Percentiles rank a stretch among this genome's conserved stretches.
These are phyloP conservation scores for Phytophthora agathidicida DNA, from an alignment of 352 stramenopile genomes.

Conservation along the genomic window DNA sequence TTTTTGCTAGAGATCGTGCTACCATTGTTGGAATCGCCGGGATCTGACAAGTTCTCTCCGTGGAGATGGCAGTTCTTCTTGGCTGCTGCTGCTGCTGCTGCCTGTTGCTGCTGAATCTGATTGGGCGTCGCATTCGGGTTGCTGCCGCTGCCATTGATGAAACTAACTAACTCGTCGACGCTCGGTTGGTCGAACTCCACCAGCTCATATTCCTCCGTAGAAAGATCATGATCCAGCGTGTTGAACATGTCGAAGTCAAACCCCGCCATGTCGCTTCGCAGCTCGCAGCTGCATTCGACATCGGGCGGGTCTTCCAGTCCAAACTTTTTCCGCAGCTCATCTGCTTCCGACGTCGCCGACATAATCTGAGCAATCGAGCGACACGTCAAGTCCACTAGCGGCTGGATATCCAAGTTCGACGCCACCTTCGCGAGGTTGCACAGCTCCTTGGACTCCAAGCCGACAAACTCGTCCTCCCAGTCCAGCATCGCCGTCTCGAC, in stretches of 20 bases:
- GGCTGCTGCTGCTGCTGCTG: constrained; percentile 6
- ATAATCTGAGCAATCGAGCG: constrained; percentile 86
- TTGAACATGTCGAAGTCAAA: constrained; percentile 87
- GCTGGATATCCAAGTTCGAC: constrained; percentile 83
- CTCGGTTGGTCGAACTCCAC: constrained; percentile 86
- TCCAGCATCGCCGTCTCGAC: constrained; percentile 56
- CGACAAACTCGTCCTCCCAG: constrained; percentile 74
- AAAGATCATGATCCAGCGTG: constrained; percentile 75
- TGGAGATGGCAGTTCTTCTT: constrained; percentile 38
- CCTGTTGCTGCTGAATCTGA: constrained; percentile 33
- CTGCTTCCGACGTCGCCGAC: constrained; percentile 76
- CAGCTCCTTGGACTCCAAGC: constrained; percentile 78
- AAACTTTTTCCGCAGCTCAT: constrained; percentile 83
- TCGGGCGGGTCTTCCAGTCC: constrained; percentile 58
- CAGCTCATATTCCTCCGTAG: constrained; percentile 78
- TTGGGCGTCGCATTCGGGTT: constrained; percentile 27
- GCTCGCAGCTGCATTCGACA: constrained; percentile 59
- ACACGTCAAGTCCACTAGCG: constrained; percentile 80
- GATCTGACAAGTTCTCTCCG: constrained; percentile 33
- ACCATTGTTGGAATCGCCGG: constrained; percentile 26
- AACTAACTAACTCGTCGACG: constrained; percentile 81
- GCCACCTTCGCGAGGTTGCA: constrained; percentile 83
- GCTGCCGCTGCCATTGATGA: constrained; percentile 69
- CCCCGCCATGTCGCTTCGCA: constrained; percentile 60
- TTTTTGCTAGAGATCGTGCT: constrained; percentile 46